Evolutionary conservation across 495 filamentous ascomycete genomes (phyloP), one percentile per base, ranked within the genome.

Genomic region (Cetradonia linearis): DNA sequence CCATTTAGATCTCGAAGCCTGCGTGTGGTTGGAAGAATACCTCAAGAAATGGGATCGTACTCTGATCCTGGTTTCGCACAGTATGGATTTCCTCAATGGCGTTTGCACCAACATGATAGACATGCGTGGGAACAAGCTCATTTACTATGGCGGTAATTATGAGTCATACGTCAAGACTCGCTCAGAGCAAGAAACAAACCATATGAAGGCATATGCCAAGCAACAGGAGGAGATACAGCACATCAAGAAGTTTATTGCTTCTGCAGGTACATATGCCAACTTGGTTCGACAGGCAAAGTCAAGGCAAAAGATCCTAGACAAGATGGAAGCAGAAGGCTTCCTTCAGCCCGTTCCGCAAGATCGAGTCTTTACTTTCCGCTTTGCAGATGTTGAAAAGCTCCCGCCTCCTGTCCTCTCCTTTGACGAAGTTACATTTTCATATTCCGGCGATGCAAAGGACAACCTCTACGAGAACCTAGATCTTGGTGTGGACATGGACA

Each of bases 221-320:
- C 93, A 99, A 70, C 93, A 99, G 71, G 93, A 99, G 61, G 93
- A 99, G 81, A 99, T 99, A 70, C 77, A 83, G 64, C 93, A 99
- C 78, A 99, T 99, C 83, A 99, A 99, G 82, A 95, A 96, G 77
- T 99, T 99, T 81, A 99, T 99, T 71, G 93, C 93, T 65, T 96
- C 92, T 54, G 93, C 94, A 56, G 93, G 93, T 91, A 99, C 93
- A 62, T 99, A 99, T 71, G 93, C 93, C 81, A 99, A 99, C 79
- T 82, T 99, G 75, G 93, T 99, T 68, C 80, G 90, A 69, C 93
- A 98, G 78, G 93, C 93, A 73, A 98, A 98, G 80, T 97, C 93
- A 34, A 85, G 93, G 53, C 93, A 98, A 75, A 98, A 98, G 88
- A 97, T 98, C 73, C 83, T 98, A 60, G 93, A 98, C 82, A 98